Conservation (phyloP, 805 yeast genomes). For the Metschnikowia hibisci region DNA sequence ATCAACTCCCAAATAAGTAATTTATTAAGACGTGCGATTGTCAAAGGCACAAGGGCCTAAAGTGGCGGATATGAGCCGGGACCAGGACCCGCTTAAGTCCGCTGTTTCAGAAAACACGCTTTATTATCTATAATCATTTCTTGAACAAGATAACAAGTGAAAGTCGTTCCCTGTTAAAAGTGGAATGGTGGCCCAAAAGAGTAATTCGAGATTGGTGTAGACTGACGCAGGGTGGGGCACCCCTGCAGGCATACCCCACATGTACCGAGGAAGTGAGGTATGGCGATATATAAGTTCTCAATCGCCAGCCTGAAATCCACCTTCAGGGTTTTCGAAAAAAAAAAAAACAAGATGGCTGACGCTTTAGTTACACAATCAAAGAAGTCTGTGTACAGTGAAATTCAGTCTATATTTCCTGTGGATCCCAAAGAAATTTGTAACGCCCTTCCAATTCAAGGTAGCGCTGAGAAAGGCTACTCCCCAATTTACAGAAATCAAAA, state of each 20-base stretch:
- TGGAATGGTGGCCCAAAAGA: too few species aligned
- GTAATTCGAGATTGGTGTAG: too few species aligned
- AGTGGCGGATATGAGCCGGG: too few species aligned
- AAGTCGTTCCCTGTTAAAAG: too few species aligned
- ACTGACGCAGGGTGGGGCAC: too few species aligned
- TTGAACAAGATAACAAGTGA: too few species aligned
- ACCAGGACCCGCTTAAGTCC: too few species aligned
- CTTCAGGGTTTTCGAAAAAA: background rate
- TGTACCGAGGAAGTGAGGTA: background rate
- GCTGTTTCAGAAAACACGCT: too few species aligned
- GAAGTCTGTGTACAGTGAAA: conserved; percentile 4
- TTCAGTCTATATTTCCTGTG: conserved; percentile 7
- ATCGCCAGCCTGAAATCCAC: background rate
- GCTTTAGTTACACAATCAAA: conserved; percentile 9
- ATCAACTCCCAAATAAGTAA: too few species aligned
- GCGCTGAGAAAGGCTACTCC: conserved; percentile 14
- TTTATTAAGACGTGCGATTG: too few species aligned
- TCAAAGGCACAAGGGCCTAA: too few species aligned
- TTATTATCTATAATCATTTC: too few species aligned
- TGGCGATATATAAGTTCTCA: background rate
- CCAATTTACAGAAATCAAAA: conserved; percentile 14
- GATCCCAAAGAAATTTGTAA: conserved; percentile 6
- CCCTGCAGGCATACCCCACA: conserved; percentile 4
- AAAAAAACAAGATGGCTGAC: conserved; percentile 2
- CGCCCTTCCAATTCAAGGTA: conserved; percentile 13